These are phyloP conservation scores for Pythium insidiosum DNA, from an alignment of 352 stramenopile species.

Conservation along the genomic window DNA sequence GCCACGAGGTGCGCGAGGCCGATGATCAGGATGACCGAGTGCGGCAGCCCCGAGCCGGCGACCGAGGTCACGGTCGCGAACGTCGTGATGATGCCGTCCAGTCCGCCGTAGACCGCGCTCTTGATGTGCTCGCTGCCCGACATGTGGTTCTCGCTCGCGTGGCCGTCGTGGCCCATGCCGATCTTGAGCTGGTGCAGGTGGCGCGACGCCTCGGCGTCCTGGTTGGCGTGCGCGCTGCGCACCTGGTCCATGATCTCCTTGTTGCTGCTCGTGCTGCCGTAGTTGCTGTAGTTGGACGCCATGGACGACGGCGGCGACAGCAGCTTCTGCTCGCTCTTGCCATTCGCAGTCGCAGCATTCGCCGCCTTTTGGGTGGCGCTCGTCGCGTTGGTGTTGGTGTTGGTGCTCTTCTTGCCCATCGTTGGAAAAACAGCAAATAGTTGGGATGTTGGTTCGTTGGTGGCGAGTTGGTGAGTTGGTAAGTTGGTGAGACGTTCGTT, in stretches of 20 bases:
- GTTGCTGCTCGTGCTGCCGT: slow-evolving; percentile 32
- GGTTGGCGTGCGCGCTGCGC: slow-evolving; percentile 34
- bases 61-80: slow-evolving; percentile 94
- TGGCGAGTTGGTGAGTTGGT: too few relatives aligned
- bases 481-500: too few relatives aligned
- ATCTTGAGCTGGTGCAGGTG: slow-evolving; percentile 64
- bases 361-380: background rate
- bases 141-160: slow-evolving; percentile 74
- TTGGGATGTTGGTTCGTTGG: too few relatives aligned
- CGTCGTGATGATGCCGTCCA: slow-evolving; percentile 96
- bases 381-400: background rate
- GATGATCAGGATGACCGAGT: slow-evolving; percentile 92
- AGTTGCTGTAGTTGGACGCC: slow-evolving; percentile 22
- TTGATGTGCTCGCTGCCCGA: slow-evolving; percentile 72
- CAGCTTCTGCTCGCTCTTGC: slow-evolving; percentile 3
- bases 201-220: slow-evolving; percentile 43
- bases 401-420: slow-evolving; percentile 11
- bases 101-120: slow-evolving; percentile 89
- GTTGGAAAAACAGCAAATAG: background rate
- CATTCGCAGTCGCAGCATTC: too few relatives aligned
- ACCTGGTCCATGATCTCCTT: slow-evolving; percentile 36
- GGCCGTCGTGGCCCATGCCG: slow-evolving; percentile 38
- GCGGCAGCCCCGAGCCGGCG: slow-evolving; percentile 82
- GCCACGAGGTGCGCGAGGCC: slow-evolving; percentile 93
- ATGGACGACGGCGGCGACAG: slow-evolving; percentile 1